Evolutionary conservation across 495 filamentous ascomycete genomes (phyloP), one percentile per base, ranked within the genome.

Genomic region (Podospora anserina): DNA sequence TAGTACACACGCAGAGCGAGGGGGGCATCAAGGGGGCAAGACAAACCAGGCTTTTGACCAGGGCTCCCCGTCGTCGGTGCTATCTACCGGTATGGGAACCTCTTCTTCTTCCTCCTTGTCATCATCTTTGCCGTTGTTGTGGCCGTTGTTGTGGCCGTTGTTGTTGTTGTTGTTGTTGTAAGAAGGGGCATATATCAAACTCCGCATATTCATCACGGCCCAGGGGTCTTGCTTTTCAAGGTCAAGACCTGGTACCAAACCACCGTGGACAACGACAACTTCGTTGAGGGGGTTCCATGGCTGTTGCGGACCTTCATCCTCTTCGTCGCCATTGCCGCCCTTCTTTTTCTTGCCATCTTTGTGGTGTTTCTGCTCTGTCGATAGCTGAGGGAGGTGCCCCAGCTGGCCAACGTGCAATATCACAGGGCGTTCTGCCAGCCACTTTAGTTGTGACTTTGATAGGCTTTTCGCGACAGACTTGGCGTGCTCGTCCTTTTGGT

Each of bases 131-230:
- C 34, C 9, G 20, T 13, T 28, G 3, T 16, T 27, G 23, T 49
- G 49, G 53, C 23, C 23, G 23, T 23, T 23, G 20, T 20, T 32
- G 39, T 9, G 3, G 3, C n/a, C n/a, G 55, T 28, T 19, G n/a
- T 54, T 44, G 54, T 61, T 55, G 2, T 23, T 23, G 61, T 59
- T 62, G 44, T 27, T 72, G 23, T 63, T 66, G 58, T 62, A 26
- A 1, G 55, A 19, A 58, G 55, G 55, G 55, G n/a, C n/a, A 19
- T 39, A 74, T 1, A 77, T 59, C 58, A 97, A 88, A 3, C 87
- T 92, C 61, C 92, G 88, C 93, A 99, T 96, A 72, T 91, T 94
- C 93, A 98, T 97, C 16, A 90, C 89, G 58, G 87, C 87, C 72
- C 86, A 87, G 0, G 93, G 89, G 78, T 97, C 91, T 71, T 97